Evolutionary conservation across 2,329 filamentous ascomycete genomes (phyloP), one percentile per base, ranked within the genome.

Genomic region (Fusarium decemcellulare): DNA sequence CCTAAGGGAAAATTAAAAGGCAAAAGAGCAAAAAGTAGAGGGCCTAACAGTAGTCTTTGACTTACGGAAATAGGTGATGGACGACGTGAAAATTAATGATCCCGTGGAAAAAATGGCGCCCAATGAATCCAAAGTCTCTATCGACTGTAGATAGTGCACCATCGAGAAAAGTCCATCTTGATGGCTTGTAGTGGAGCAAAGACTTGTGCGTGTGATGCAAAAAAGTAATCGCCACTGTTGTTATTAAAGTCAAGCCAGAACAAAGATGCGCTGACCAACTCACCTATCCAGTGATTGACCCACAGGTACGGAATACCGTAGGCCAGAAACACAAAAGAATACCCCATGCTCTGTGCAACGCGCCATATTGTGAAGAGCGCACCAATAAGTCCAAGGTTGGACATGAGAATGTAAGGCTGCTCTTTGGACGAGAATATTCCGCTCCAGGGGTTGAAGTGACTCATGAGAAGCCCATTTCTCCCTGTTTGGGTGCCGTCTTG

Each of bases 11-110:
- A n/a, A n/a, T n/a, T n/a, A n/a, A n/a, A n/a, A n/a, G n/a, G n/a
- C n/a, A n/a, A n/a, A n/a, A n/a, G n/a, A n/a, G n/a, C n/a, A n/a
- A n/a, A n/a, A n/a, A n/a, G n/a, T n/a, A n/a, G n/a, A n/a, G n/a
- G n/a, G n/a, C n/a, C n/a, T n/a, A n/a, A n/a, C n/a, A n/a, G n/a
- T n/a, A n/a, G n/a, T n/a, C n/a, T 42, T 27, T 11, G 0, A 48
- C 46, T 48, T 48, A 48, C 46, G 46, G 46, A 18, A 48, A 48
- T n/a, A 48, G 18, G 18, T 48, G 46, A n/a, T 48, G 46, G 18
- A 48, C 18, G 46, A 48, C 46, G 18, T 48, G 46, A 7, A 15
- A n/a, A 2, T 48, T 30, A 36, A 48, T 48, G 10, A 48, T 48
- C 8, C 46, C 46, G 10, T 48, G 29, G 46, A 48, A 48, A 12